phyloP scores from a whole-genome alignment of 2,329 filamentous ascomycete species.

The Alternaria hordeiaustralica region DNA sequence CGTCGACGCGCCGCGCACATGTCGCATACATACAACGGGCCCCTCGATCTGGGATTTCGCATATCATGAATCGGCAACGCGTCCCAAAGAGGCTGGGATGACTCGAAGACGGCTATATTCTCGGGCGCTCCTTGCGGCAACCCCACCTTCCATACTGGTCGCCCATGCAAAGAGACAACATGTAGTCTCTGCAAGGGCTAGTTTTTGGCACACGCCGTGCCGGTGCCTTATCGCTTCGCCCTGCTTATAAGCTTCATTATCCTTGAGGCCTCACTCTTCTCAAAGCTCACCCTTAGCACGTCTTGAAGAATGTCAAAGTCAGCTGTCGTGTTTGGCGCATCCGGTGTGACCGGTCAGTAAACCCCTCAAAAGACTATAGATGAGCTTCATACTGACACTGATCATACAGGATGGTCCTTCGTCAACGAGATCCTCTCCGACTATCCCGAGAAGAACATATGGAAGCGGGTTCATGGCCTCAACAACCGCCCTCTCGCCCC shows the following conservation, averaged over 20 bases:
- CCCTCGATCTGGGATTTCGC: not conserved
- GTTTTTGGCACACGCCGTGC: not conserved
- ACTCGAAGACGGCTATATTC: not conserved
- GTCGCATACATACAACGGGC: not conserved
- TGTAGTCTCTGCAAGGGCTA: not conserved
- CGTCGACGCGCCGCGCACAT: not conserved
- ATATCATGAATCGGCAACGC: not conserved
- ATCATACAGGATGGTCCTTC: constrained; percentile 50
- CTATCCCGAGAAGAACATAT: constrained; percentile 46
- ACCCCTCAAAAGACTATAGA: not conserved
- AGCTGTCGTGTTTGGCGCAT: constrained; percentile 53
- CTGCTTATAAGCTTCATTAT: not conserved
- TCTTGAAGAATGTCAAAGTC: constrained; percentile 38
- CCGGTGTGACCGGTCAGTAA: constrained; percentile 40
- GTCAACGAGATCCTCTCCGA: constrained; percentile 49
- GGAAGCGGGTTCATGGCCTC: constrained; percentile 50
- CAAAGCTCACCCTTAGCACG: not conserved
- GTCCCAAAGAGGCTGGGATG: not conserved
- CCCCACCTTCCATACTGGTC: not conserved
- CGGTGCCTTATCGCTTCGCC: not conserved
- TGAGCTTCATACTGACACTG: not conserved
- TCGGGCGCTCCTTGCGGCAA: not conserved
- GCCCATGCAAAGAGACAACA: not conserved
- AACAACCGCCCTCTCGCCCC: constrained; percentile 49
- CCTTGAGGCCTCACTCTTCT: not conserved